Evolutionary conservation across 768 basidiomycete genomes (phyloP).

Genomic region (Coprinellus aureogranulatus): DNA sequence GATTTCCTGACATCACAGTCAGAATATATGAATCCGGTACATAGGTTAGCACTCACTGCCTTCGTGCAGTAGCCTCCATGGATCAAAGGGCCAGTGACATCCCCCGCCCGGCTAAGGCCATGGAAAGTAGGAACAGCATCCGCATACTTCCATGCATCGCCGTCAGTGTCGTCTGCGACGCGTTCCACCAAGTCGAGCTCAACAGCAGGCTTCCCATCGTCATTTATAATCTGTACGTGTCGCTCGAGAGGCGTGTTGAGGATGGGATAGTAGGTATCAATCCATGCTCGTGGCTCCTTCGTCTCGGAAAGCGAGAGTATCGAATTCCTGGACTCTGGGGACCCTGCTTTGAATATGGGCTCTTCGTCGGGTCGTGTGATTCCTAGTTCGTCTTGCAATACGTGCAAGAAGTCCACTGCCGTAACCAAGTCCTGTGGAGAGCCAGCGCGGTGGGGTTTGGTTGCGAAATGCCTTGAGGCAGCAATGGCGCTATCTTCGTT

Average conservation of each 20-base stretch:
- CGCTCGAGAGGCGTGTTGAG: conserved; percentile 76
- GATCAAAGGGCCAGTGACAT: conserved; percentile 65
- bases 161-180: conserved; percentile 56
- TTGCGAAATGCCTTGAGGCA: conserved; percentile 57
- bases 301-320: conserved; percentile 46
- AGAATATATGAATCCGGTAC: not conserved
- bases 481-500: conserved; percentile 44
- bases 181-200: conserved; percentile 67
- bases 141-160: conserved; percentile 65
- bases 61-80: conserved; percentile 81
- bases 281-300: conserved; percentile 64
- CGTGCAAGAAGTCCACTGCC: conserved; percentile 62
- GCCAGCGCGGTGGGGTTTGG: conserved; percentile 72
- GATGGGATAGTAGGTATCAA: conserved; percentile 86
- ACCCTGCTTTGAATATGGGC: conserved; percentile 74
- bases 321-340: conserved; percentile 61
- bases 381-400: conserved; percentile 66
- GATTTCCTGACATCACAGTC: conserved; percentile 34
- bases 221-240: conserved; percentile 35
- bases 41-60: conserved; percentile 32
- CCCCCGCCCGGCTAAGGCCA: conserved; percentile 75
- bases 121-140: conserved; percentile 79
- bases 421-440: conserved; percentile 57
- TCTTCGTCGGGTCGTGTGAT: conserved; percentile 39
- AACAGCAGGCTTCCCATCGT: conserved; percentile 5